Evolutionary conservation across 345 rosid genomes (phyloP), one percentile per base, ranked within the genome.

Genomic region (Eucalyptus albens): DNA sequence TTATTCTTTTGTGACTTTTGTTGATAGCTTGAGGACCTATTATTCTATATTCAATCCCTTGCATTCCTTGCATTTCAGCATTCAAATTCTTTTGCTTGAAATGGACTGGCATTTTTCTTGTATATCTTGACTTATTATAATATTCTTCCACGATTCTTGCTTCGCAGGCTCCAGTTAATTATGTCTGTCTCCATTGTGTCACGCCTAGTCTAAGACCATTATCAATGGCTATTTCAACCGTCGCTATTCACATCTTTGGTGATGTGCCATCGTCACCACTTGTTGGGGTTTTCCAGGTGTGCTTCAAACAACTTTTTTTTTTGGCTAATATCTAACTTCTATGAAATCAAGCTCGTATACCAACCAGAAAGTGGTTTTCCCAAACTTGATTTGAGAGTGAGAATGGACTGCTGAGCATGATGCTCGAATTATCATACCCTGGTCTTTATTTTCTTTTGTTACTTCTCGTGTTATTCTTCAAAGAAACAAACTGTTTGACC

Each of bases 181-280:
- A 91, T 88, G 93, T 97, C 42, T 96, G 98, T 90, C 99, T 97
- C 44, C 99, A 97, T 91, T 95, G 98, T 89, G 99, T 98, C 62
- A 94, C 93, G 92, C 99, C 98, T 40, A 95, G 96, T 93, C 86
- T 97, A 92, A 96, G 99, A 93, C 98, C 99, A 51, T 77, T 98
- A 85, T 97, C 99, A 83, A 98, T 98, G 99, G 99, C 99, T 67
- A 91, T 94, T 51, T 97, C 99, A 51, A 98, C 99, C 12, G 99
- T 97, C 77, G 91, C 98, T 85, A 98, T 98, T 86, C 99, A 98
- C 91, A 90, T 97, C 86, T 96, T 98, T 89, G 99, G 99, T 12
- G 99, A 98, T 91, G 99, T 98, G 72, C 99, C 99, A 91, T 97
- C 99, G 81, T 96, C 99, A 4, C 99, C 99, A 47, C 97, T 98